Evolutionary conservation across 305 asterid species (phyloP).

Genomic region (Fraxinus paxiana): DNA sequence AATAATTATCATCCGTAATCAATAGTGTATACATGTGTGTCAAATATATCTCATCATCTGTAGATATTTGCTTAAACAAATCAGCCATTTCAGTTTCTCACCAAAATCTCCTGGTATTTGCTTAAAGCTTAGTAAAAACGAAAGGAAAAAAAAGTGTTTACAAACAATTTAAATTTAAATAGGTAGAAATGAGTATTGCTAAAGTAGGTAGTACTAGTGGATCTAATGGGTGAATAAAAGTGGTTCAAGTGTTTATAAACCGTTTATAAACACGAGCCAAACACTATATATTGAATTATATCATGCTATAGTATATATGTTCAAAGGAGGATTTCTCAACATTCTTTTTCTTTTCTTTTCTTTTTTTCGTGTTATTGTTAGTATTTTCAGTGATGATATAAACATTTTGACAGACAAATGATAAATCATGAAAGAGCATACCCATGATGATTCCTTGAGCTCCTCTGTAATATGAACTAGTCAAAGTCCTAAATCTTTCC

Average conservation of each 20-base stretch:
- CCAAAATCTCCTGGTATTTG: neutral
- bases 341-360: neutral
- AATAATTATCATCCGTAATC: neutral
- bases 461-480: conserved; percentile 66
- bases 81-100: neutral
- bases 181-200: neutral
- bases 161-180: neutral
- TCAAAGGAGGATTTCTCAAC: neutral
- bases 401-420: neutral
- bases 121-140: neutral
- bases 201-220: neutral
- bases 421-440: conserved; percentile 23
- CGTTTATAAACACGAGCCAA: neutral
- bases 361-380: neutral
- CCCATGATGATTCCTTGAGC: conserved; percentile 74
- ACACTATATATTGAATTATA: neutral
- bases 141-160: neutral
- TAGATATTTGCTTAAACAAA: neutral
- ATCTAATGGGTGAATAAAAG: neutral
- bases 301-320: neutral
- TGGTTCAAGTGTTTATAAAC: neutral
- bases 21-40: neutral
- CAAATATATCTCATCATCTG: neutral
- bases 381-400: neutral
- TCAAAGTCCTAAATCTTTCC: conserved; percentile 66